Evolutionary conservation across 2,329 filamentous ascomycete genomes (phyloP).

Genomic region (Trichoderma lentiforme): DNA sequence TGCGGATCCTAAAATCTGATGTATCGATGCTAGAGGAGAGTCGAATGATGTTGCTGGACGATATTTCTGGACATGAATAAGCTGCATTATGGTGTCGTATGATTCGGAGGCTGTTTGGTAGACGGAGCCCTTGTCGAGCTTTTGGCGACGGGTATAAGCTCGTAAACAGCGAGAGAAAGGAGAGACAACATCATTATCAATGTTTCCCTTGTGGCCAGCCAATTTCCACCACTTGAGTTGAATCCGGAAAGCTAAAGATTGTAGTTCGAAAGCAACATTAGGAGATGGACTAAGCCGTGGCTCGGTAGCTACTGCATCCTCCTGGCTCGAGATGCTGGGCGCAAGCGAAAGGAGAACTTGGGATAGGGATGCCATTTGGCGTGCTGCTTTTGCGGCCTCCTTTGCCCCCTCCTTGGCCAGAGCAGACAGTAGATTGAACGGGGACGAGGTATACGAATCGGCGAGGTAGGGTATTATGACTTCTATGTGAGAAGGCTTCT

Average conservation of each 20-base stretch:
- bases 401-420: conserved; percentile 42
- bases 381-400: conserved; percentile 55
- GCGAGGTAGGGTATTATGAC: conserved; percentile 53
- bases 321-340: conserved; percentile 62
- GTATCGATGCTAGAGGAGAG: conserved; percentile 46
- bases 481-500: conserved; percentile 59
- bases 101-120: conserved; percentile 34
- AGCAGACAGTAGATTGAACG: conserved; percentile 52
- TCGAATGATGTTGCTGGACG: conserved; percentile 37
- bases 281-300: conserved; percentile 55
- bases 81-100: conserved; percentile 32
- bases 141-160: conserved; percentile 55
- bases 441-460: conserved; percentile 53
- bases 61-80: conserved; percentile 35
- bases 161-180: conserved; percentile 62
- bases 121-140: conserved; percentile 37
- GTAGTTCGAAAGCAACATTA: conserved; percentile 57
- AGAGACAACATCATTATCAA: conserved; percentile 62
- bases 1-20: conserved; percentile 51
- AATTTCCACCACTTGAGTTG: conserved; percentile 65
- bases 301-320: conserved; percentile 56
- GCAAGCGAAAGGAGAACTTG: conserved; percentile 63
- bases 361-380: conserved; percentile 64
- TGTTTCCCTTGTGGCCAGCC: conserved; percentile 55
- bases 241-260: conserved; percentile 59